Evolutionary conservation across 228 moss, liverwort and hornwort species (phyloP).

Genomic region (Sphagnum magellanicum): DNA sequence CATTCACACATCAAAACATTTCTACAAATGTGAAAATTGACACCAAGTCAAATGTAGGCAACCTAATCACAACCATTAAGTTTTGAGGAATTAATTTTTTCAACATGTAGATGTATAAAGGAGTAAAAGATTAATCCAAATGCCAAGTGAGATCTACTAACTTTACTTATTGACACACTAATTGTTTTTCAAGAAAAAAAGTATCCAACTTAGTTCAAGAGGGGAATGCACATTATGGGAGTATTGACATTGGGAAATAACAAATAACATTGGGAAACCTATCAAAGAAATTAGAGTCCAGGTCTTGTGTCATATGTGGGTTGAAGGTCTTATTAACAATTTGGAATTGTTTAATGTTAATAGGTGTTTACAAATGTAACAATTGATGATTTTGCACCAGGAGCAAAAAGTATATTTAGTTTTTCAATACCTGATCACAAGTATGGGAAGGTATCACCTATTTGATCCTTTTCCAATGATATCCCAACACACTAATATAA

Average conservation of each 20-base stretch:
- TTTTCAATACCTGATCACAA: constrained; percentile 57
- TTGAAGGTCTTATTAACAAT: not conserved
- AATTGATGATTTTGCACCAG: constrained; percentile 43
- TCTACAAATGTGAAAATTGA: constrained; percentile 46
- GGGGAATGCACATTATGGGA: not conserved
- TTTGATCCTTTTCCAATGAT: no score
- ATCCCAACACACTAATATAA: no score
- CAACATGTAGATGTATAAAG: not conserved
- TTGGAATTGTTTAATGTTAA: not conserved
- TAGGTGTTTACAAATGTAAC: constrained; percentile 25
- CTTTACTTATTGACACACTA: no score
- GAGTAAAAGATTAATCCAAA: no score
- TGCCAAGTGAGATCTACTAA: no score
- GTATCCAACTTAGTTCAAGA: not conserved
- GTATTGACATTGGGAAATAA: not conserved
- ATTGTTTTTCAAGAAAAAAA: not conserved
- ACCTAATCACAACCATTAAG: not conserved
- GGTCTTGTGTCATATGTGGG: not conserved
- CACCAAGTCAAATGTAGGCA: constrained; percentile 45
- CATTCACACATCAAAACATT: constrained; percentile 37
- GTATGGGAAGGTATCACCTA: constrained; percentile 39
- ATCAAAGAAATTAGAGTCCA: not conserved
- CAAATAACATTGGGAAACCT: not conserved
- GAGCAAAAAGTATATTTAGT: constrained; percentile 44
- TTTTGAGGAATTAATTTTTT: not conserved